Percentiles rank a stretch among this genome's conserved stretches.
These are phyloP conservation scores for Cyphellophora attinorum DNA, from an alignment of 2,329 filamentous ascomycete species.

Conservation along the genomic window DNA sequence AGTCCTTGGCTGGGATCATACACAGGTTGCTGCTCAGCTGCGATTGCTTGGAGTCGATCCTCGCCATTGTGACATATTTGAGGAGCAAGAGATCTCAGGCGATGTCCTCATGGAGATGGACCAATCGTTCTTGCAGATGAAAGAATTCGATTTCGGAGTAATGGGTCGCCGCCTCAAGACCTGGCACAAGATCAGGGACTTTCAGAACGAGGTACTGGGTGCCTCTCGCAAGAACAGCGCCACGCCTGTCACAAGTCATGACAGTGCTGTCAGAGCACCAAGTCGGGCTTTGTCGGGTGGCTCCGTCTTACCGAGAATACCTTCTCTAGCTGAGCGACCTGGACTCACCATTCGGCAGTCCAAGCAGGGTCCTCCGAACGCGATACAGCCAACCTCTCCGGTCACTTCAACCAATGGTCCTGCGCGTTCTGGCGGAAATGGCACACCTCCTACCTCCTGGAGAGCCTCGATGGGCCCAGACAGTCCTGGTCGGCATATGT, in stretches of 20 bases:
- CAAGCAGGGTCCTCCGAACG: conserved; percentile 7
- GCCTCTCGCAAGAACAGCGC: conserved; percentile 22
- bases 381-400: conserved; percentile 17
- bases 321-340: conserved; percentile 27
- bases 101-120: conserved; percentile 92
- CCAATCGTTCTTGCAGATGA: conserved; percentile 88
- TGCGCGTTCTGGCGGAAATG: conserved; percentile 15
- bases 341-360: conserved; percentile 18
- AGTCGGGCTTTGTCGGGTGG: conserved; percentile 28
- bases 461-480: conserved; percentile 32
- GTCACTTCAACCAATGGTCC: conserved; percentile 8
- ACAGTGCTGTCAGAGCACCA: conserved; percentile 34
- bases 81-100: conserved; percentile 90
- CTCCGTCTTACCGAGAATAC: conserved; percentile 34
- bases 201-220: conserved; percentile 76
- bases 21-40: conserved; percentile 79
- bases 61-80: conserved; percentile 85
- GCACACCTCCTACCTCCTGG: conserved; percentile 35
- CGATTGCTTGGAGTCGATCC: conserved; percentile 78
- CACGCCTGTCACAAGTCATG: conserved; percentile 20
- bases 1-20: conserved; percentile 69
- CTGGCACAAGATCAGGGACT: conserved; percentile 88
- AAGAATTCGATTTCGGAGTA: conserved; percentile 86
- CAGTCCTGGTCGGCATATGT: conserved; percentile 53
- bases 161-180: conserved; percentile 84